phyloP scores from a whole-genome alignment of 225 moss, liverwort and hornwort species.

The Rhytidiadelphus loreus region DNA sequence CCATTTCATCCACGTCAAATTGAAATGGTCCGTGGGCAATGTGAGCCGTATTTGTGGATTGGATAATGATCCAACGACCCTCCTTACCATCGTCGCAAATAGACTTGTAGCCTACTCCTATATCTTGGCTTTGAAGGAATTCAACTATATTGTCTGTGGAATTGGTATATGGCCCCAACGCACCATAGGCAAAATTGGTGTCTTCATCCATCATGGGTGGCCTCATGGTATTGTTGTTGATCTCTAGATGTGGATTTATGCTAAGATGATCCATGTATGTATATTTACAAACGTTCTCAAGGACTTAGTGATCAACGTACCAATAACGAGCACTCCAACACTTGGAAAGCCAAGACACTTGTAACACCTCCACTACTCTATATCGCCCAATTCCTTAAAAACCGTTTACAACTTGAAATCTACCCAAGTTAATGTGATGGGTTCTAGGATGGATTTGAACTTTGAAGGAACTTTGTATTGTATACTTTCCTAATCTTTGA shows the following conservation, averaged over 20 bases:
- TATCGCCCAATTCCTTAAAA: fast-evolving
- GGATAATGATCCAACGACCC: not conserved
- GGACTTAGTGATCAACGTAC: not conserved
- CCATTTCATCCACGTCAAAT: not conserved
- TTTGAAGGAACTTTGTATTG: not conserved
- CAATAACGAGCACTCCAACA: too few species aligned
- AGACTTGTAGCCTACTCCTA: not conserved
- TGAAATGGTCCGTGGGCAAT: not conserved
- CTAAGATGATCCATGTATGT: too few species aligned
- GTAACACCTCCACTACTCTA: not conserved
- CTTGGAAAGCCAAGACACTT: not conserved
- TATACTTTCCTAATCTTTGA: not conserved
- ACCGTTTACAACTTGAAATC: too few species aligned
- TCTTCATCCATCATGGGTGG: too few species aligned
- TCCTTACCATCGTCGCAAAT: not conserved
- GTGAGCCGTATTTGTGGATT: too few species aligned
- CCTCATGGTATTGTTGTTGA: not conserved
- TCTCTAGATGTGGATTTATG: fast-evolving
- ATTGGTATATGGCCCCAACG: not conserved
- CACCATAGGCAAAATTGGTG: not conserved
- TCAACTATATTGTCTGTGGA: fast-evolving
- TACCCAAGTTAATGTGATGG: too few species aligned
- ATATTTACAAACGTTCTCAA: not conserved
- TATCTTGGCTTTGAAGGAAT: not conserved
- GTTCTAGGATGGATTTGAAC: too few species aligned